Conservation (phyloP, 2,329 filamentous ascomycete species). For the Cylindrodendrum hubeiense region DNA sequence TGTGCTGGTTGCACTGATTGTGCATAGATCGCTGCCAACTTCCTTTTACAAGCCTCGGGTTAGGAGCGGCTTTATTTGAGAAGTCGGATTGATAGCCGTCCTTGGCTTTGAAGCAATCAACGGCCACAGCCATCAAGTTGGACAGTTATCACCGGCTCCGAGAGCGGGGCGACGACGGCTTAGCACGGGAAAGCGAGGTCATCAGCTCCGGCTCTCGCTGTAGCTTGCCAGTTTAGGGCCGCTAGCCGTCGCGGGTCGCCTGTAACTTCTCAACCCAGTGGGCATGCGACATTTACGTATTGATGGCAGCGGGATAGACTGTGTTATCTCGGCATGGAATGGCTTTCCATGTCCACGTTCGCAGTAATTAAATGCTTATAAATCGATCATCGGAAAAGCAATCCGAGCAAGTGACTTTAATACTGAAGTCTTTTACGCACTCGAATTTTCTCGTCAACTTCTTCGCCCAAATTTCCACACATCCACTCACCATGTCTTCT, state of each 20-base stretch:
- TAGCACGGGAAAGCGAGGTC: neutral
- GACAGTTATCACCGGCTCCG: neutral
- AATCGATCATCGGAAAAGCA: neutral
- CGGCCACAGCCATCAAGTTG: neutral
- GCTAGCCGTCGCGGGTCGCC: neutral
- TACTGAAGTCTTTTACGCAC: neutral
- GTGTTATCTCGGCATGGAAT: neutral
- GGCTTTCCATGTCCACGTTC: neutral
- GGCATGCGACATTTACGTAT: neutral
- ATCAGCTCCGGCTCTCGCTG: neutral
- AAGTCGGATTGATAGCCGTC: neutral
- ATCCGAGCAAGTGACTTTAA: neutral
- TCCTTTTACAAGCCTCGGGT: neutral
- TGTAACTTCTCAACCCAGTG: neutral
- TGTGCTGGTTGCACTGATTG: neutral
- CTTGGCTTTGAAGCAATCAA: neutral
- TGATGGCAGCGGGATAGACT: neutral
- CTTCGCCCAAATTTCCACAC: neutral
- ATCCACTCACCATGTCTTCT: constrained; percentile 16
- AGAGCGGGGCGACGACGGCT: neutral
- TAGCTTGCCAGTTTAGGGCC: constrained; percentile 1
- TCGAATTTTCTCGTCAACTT: neutral
- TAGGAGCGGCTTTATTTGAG: constrained; percentile 6
- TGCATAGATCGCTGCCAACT: neutral
- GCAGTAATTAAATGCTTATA: neutral